These are phyloP conservation scores for Dactylellina cionopaga DNA, from an alignment of 2,329 filamentous ascomycete species.

Conservation along the genomic window DNA sequence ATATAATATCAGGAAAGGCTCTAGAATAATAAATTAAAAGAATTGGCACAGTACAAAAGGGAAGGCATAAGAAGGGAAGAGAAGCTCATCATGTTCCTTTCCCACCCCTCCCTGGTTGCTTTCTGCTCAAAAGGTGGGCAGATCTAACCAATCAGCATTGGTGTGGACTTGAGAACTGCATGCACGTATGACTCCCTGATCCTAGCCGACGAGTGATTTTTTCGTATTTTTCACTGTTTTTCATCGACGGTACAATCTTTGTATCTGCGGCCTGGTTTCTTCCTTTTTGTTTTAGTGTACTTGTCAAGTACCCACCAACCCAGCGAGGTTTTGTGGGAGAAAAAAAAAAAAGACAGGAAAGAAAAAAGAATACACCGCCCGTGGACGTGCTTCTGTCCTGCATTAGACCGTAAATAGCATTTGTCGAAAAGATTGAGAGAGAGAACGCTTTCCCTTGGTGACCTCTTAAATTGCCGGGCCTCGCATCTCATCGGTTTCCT, in stretches of 20 bases:
- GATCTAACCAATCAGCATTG: constrained; percentile 49
- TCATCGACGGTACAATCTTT: constrained; percentile 44
- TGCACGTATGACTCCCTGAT: constrained; percentile 54
- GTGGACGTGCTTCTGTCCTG: constrained; percentile 46
- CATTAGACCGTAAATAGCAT: constrained; percentile 50
- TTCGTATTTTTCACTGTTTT: constrained; percentile 47
- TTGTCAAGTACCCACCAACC: constrained; percentile 43
- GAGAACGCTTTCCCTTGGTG: constrained; percentile 40
- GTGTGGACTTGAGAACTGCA: constrained; percentile 48
- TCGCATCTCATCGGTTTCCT: constrained; percentile 53
- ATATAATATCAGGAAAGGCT: constrained; percentile 36
- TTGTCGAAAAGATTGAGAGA: constrained; percentile 25
- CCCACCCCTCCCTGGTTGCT: constrained; percentile 36
- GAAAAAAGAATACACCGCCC: constrained; percentile 47
- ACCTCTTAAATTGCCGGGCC: constrained; percentile 42
- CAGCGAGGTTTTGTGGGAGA: too few species aligned
- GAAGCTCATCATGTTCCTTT: constrained; percentile 52
- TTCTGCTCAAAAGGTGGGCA: constrained; percentile 37
- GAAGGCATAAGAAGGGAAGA: constrained; percentile 54
- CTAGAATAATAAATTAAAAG: constrained; percentile 35
- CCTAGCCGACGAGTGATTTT: constrained; percentile 54
- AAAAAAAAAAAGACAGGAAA: too few species aligned
- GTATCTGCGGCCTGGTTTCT: constrained; percentile 23
- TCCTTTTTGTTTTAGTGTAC: constrained; percentile 15
- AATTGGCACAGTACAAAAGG: constrained; percentile 46